Evolutionary conservation across 805 yeast genomes (phyloP), one percentile per base, ranked within the genome.

Genomic region (Tetrapisispora fleetii): DNA sequence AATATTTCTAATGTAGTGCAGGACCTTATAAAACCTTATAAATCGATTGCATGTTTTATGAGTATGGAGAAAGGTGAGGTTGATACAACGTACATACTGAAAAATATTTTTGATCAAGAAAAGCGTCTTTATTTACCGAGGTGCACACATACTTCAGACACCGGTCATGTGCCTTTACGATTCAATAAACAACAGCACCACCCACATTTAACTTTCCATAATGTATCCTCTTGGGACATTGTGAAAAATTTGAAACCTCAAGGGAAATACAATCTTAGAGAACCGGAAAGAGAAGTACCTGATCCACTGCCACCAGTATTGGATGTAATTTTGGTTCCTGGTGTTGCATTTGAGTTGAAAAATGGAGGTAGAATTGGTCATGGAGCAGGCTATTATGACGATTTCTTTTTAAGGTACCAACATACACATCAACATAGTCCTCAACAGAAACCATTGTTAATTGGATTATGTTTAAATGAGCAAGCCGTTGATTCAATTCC

Each of bases 341-440:
- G 95, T 0, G 82, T 91, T 1, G 96, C 86, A 1, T 90, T 86
- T 63, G 53, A 60, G 13, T 57, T 60, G 6, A 45, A 54, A 22
- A 52, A 54, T 6, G 68, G 80, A 21, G 63, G 70, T 13, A 63
- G 99, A 47, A 62, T 91, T 47, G 99, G 99, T 1, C 95, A 88
- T 62, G 99, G 99, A 1, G 91, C 82, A 5, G 99, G 97, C 0
- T 89, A 78, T 63, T 91, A 93, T 63, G 99, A 91, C 62, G 87
- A 83, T 56, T 85, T 72, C 57, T 73, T 85, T 39, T 67, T 72
- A 42, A 67, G 83, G 45, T 79, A 79, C 54, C 46, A 45, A 30
- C 49, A 54, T 27, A 48, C 53, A 22, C 52, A 57, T 36, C 54
- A 58, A 19, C 42, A 49, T 11, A 48, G 49, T 30, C 2, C 21